Evolutionary conservation across 495 filamentous ascomycete genomes (phyloP).

Genomic region (Penicillium ucsense): DNA sequence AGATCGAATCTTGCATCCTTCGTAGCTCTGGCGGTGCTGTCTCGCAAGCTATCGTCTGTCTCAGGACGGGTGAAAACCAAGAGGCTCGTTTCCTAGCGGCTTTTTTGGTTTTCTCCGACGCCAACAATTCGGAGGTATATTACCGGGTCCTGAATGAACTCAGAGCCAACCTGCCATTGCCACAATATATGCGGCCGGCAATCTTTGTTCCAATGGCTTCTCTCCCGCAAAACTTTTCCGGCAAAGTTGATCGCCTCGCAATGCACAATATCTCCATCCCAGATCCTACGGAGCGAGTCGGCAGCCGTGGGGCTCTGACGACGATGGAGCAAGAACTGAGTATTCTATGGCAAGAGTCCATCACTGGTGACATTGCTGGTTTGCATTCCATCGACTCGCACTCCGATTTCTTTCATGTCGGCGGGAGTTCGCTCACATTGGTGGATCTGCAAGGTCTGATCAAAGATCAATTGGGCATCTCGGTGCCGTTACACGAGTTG

Average conservation of each 20-base stretch:
- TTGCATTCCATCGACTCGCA: slow-evolving; percentile 6
- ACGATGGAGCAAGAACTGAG: slow-evolving; percentile 8
- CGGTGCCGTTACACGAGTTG: slow-evolving; percentile 19
- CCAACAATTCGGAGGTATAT: background rate
- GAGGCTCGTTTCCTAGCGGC: slow-evolving; percentile 7
- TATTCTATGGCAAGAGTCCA: slow-evolving; percentile 17
- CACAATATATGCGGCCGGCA: slow-evolving; percentile 38
- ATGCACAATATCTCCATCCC: slow-evolving; percentile 15
- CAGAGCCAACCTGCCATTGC: slow-evolving; percentile 20
- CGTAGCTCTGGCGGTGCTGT: slow-evolving; percentile 21
- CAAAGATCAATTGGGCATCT: slow-evolving; percentile 10
- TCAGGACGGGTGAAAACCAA: background rate
- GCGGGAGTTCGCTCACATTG: slow-evolving; percentile 29
- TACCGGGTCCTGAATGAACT: slow-evolving; percentile 1
- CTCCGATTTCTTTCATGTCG: slow-evolving; percentile 31
- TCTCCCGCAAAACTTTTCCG: slow-evolving; percentile 29
- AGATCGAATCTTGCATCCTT: slow-evolving; percentile 30
- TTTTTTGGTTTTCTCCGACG: slow-evolving; percentile 6
- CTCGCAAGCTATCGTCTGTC: slow-evolving; percentile 11
- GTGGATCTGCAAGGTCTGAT: slow-evolving; percentile 21
- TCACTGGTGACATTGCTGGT: slow-evolving; percentile 7
- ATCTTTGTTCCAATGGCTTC: slow-evolving; percentile 22
- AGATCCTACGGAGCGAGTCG: background rate
- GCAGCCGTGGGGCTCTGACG: background rate
- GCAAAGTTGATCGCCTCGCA: slow-evolving; percentile 34